A percentile compares a stretch with the other conserved stretches of the same genome.
phyloP scores from a whole-genome alignment of 306 rosid species.

The Cicer yamashitae region DNA sequence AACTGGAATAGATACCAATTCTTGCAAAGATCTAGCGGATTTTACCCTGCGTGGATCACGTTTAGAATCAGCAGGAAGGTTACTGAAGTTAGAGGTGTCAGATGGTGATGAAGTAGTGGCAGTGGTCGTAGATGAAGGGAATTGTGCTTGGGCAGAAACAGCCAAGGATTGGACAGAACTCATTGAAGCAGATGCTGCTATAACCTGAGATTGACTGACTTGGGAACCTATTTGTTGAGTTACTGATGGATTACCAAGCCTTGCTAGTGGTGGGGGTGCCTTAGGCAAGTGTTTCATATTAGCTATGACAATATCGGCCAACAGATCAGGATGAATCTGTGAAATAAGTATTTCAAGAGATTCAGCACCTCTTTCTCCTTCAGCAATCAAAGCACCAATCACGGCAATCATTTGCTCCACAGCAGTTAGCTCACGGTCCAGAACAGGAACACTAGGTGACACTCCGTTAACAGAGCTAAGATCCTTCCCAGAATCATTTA shows the following conservation, averaged over 20 bases:
- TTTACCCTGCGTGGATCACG: slow-evolving; percentile 97
- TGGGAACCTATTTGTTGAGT: slow-evolving; percentile 56
- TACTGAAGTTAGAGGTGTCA: slow-evolving; percentile 61
- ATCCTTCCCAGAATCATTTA: slow-evolving; percentile 66
- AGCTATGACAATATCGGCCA: slow-evolving; percentile 96
- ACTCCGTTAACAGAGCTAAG: slow-evolving; percentile 60
- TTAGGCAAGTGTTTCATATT: slow-evolving; percentile 96
- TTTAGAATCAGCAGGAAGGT: slow-evolving; percentile 74
- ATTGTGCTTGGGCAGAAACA: slow-evolving; percentile 56
- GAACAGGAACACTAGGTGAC: slow-evolving; percentile 60
- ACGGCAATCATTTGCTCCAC: slow-evolving; percentile 97
- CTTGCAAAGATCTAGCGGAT: slow-evolving; percentile 30
- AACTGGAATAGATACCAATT: slow-evolving; percentile 31
- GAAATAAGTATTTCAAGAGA: slow-evolving; percentile 94
- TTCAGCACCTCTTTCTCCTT: slow-evolving; percentile 97
- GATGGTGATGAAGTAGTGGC: slow-evolving; percentile 55
- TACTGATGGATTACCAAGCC: slow-evolving; percentile 68
- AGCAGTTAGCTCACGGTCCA: slow-evolving; percentile 74
- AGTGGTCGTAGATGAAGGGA: slow-evolving; percentile 54
- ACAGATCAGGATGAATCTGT: slow-evolving; percentile 89
- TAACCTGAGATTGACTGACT: slow-evolving; percentile 60
- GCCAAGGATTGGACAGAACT: slow-evolving; percentile 68
- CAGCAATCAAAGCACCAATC: slow-evolving; percentile 98
- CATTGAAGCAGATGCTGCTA: slow-evolving; percentile 56
- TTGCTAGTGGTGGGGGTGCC: slow-evolving; percentile 67